Evolutionary conservation across 2,329 filamentous ascomycete genomes (phyloP), one percentile per base, ranked within the genome.

Genomic region (Alternaria longipes): DNA sequence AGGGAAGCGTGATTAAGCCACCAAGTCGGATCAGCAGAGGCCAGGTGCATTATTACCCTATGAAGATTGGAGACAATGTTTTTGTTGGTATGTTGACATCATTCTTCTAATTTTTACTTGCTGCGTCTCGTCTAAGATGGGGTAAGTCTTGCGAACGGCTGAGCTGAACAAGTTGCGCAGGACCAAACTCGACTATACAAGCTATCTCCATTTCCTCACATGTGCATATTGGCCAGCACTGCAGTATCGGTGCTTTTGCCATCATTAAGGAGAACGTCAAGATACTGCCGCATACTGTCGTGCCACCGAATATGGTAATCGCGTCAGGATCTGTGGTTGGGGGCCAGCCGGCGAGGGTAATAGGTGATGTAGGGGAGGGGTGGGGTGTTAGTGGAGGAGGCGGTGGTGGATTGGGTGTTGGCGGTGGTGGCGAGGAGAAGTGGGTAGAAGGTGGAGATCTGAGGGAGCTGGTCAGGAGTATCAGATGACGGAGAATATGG

Each of bases 211-310:
- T 99, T 55, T 91, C 92, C 2, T 93, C 86, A 69, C 92, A 97
- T 80, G 93, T 98, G 16, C 88, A 93, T 75, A 91, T 99, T 63
- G 94, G 93, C 22, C 85, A 86, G 56, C 87, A 89, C 53, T 92
- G 89, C 64, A 90, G 91, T 1, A 84, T 99, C 51, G 91, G 92
- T 58, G 91, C 93, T 68, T 94, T 97, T 79, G 91, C 90, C 51
- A 94, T 97, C 62, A 87, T 98, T 75, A 97, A 97, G 79, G 95
- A 98, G 78, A 96, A 93, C 74, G 93, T 96, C 49, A 90, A 91
- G 77, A 88, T 99, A 41, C 81, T 98, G 67, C 93, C 97, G 62
- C 91, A 91, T 30, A 88, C 92, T 0, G 90, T 97, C 4, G 87
- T 99, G 6, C 91, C 95, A 2, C 84, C 91, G 0, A 91, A 93